Evolutionary conservation across 1,284 basidiomycete genomes (phyloP).

Genomic region (Sanghuangporus weigelae): DNA sequence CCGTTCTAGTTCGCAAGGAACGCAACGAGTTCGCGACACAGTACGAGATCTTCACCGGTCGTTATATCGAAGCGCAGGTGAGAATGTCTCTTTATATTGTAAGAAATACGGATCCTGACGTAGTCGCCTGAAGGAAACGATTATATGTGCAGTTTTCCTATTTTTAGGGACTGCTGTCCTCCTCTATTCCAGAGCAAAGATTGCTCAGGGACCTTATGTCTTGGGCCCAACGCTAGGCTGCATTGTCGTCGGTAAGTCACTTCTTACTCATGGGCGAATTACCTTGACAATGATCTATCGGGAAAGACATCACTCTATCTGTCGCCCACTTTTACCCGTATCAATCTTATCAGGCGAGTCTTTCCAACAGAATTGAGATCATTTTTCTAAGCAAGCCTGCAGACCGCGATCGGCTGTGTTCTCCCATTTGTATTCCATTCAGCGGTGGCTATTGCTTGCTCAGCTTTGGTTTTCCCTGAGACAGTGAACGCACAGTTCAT

Average conservation of each 20-base stretch:
- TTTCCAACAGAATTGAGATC: too few relatives aligned
- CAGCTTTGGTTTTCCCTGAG: constrained; percentile 59
- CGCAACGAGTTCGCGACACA: constrained; percentile 37
- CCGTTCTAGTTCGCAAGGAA: constrained; percentile 50
- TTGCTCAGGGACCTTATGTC: constrained; percentile 62
- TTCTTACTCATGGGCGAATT: not conserved
- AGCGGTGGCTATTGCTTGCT: constrained; percentile 48
- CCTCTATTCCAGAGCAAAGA: constrained; percentile 58
- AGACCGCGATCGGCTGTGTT: constrained; percentile 48
- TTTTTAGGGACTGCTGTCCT: constrained; percentile 57
- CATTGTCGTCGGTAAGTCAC: constrained; percentile 45
- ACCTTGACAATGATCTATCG: not conserved
- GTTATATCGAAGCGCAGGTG: constrained; percentile 57
- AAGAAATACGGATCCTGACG: constrained; percentile 12
- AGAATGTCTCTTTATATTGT: constrained; percentile 20
- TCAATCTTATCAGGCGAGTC: constrained; percentile 49
- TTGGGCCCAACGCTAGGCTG: constrained; percentile 56
- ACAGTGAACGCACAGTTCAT: constrained; percentile 64
- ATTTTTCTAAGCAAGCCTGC: not conserved
- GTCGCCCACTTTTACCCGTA: constrained; percentile 62
- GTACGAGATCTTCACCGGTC: constrained; percentile 37
- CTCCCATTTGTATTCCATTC: constrained; percentile 61
- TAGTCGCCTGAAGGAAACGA: constrained; percentile 38
- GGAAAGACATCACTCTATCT: constrained; percentile 53
- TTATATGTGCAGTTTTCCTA: constrained; percentile 62